Evolutionary conservation across 2,329 filamentous ascomycete species (phyloP), one percentile per base, ranked within the genome.

Genomic region (Cladosporium cucumerinum): DNA sequence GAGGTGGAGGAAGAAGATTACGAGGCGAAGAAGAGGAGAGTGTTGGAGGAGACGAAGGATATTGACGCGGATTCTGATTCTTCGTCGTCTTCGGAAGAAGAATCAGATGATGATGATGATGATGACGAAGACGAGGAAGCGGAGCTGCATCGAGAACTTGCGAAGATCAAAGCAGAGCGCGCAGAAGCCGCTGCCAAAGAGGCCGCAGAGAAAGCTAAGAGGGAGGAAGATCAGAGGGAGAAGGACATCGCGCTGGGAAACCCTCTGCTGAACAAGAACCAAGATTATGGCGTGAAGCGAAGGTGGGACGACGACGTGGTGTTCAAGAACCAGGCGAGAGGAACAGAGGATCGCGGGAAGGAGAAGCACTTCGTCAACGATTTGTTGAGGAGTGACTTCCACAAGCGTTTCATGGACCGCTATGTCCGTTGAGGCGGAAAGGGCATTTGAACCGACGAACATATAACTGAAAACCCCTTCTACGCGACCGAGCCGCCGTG

Each of bases 281-380:
- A 72, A 21, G 93, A 97, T 71, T 98, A 96, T 76, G 93, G 89
- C 65, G 89, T 97, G 74, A 97, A 97, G 84, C 83, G 92, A 70
- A 81, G 93, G 71, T 99, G 95, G 95, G 95, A 99, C 72, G 95
- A 99, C 73, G 95, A 99, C 76, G 95, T 99, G 14, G 93, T 99
- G 2, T 99, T 99, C 81, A 98, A 97, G 82, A 99, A 99, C 78
- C 95, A 99, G 80, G 95, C 94, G 36, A 86, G 95, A 66, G 95
- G 94, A 10, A 97, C 93, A 0, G 94, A 98, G 75, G 92, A 97
- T 68, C 93, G 89, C 82, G 88, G 89, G 68, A 93, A 90, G 82
- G 87, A 85, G 79, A 76, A 75, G 72, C 68, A 72, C 61, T 99
- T 99, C 80, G 93, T 99, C 78, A 99, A 99, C 76, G 93, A 98